phyloP scores from a whole-genome alignment of 768 basidiomycete genomes.

The Phlebiopsis flavidoalba region DNA sequence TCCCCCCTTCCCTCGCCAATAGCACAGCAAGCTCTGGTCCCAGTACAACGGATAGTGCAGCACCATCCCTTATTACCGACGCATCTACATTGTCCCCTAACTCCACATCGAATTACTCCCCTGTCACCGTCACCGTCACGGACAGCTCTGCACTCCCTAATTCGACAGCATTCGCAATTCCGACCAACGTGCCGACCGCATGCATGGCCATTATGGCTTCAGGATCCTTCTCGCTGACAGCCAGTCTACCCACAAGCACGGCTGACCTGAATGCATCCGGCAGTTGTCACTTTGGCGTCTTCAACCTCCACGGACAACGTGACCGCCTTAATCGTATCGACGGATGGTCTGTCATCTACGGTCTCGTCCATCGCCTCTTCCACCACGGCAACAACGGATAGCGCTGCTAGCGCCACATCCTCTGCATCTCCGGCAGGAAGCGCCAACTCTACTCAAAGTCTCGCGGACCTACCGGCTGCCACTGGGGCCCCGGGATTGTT shows the following conservation, averaged over 20 bases:
- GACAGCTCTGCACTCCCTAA: not conserved
- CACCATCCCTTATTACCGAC: not conserved
- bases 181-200: not conserved
- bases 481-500: not conserved
- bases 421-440: not conserved
- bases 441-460: not conserved
- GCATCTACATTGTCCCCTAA: not conserved
- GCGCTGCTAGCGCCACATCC: not conserved
- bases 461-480: not conserved
- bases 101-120: not conserved
- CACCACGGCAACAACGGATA: constrained; percentile 2
- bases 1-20: not conserved
- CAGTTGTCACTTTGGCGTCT: not conserved
- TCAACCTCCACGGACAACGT: not conserved
- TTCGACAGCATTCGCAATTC: not conserved
- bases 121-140: not conserved
- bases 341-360: not conserved
- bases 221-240: not conserved
- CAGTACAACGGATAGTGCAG: not conserved
- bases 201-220: not conserved
- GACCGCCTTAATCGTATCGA: not conserved
- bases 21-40: not conserved
- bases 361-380: not conserved
- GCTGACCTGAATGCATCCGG: not conserved
- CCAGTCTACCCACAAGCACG: not conserved